These are phyloP conservation scores for Hypoxylon fuscum DNA, from an alignment of 495 filamentous ascomycete species.

Conservation along the genomic window DNA sequence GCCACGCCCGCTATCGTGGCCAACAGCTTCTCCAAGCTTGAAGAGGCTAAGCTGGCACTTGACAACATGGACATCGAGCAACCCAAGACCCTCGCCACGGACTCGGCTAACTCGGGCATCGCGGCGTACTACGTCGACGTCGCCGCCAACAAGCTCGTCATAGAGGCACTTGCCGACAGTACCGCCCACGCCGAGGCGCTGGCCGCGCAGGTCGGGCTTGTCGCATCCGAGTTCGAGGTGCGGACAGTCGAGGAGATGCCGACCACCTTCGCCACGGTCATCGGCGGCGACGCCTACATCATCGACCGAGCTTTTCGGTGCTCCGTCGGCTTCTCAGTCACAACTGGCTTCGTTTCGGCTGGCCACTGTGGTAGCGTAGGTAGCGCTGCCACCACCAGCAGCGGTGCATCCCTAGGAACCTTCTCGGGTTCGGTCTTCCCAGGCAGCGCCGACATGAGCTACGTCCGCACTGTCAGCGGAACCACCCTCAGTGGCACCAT, in stretches of 20 bases:
- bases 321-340: constrained; percentile 41
- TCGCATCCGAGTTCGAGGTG: constrained; percentile 40
- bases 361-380: constrained; percentile 40
- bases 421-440: constrained; percentile 42
- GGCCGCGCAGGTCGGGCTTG: constrained; percentile 37
- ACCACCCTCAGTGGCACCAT: constrained; percentile 36
- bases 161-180: constrained; percentile 37
- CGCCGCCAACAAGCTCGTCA: constrained; percentile 39
- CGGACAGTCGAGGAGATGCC: constrained; percentile 33
- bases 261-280: constrained; percentile 36
- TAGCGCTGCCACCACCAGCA: constrained; percentile 33
- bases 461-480: constrained; percentile 37
- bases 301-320: constrained; percentile 32
- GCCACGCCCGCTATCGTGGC: constrained; percentile 35
- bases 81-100: constrained; percentile 33
- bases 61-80: constrained; percentile 40
- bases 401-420: constrained; percentile 36
- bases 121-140: constrained; percentile 42
- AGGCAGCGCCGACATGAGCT: constrained; percentile 42
- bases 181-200: constrained; percentile 38
- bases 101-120: constrained; percentile 27
- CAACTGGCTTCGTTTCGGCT: constrained; percentile 41
- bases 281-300: constrained; percentile 36
- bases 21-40: constrained; percentile 42
- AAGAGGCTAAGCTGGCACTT: constrained; percentile 37